Base-by-base conservation (phyloP, 192 early-diverging fungal species). In the Dissophora globulifera region DNA sequence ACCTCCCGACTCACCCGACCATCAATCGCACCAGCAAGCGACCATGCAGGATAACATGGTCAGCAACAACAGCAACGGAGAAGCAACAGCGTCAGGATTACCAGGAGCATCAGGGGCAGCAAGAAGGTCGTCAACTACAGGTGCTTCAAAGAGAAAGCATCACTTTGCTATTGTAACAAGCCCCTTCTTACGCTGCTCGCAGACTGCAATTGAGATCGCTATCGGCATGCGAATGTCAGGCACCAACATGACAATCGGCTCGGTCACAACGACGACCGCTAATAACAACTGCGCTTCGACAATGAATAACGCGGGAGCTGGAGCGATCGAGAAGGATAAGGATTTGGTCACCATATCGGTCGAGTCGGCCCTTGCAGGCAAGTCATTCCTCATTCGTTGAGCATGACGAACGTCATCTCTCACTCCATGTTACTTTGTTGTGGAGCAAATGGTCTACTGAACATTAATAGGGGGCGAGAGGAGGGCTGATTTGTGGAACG, bases 171-270 rank as follows among this genome's bases (percentile, higher is more conserved):
- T 81, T 40, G 57, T 64, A 22, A 67, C 71, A 1, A 76, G 71
- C 25, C 79, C 79, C 1, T 81, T 81, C 32, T 23, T 70, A 43
- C 55, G 79, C 20, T 76, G 71, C 12, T 50, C 67, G 7, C 59
- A 81, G 43, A 76, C 79, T 1, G 79, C 72, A 12, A 65, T 81
- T 22, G 67, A 69, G 53, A 65, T 81, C 27, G 71, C 79, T 1
- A 61, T 69, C 20, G 79, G 72, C 11, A 76, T 81, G 32, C 22
- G 45, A 35, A 46, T 13, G 6, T 20, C 25, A n/a, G n/a, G n/a
- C n/a, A n/a, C n/a, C n/a, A n/a, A n/a, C n/a, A n/a, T n/a, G n/a
- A n/a, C n/a, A n/a, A n/a, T n/a, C n/a, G n/a, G n/a, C n/a, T n/a
- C n/a, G n/a, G n/a, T n/a, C n/a, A n/a, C n/a, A n/a, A n/a, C n/a